Evolutionary conservation across 2,329 filamentous ascomycete species (phyloP), one percentile per base, ranked within the genome.

Genomic region (Aspergillus fumigatus): DNA sequence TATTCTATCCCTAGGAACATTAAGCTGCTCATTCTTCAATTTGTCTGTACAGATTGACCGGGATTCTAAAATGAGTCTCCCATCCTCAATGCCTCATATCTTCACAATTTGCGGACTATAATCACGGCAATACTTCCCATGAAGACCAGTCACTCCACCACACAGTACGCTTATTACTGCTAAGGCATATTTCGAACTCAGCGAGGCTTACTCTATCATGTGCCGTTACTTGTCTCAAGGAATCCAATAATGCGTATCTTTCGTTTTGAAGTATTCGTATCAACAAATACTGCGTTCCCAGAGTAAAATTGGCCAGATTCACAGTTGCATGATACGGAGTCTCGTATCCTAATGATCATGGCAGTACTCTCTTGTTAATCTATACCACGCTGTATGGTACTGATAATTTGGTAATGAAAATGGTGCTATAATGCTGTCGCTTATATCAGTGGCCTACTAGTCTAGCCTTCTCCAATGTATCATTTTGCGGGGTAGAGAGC

Each of bases 81-180:
- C 0, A 4, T 2, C 5, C 7, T n/a, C n/a, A n/a, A n/a, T n/a
- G n/a, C n/a, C n/a, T 8, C 14, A 17, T 17, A 1, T 38, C 2
- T 6, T 38, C 1, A 2, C 32, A 17, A 38, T n/a, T n/a, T n/a
- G n/a, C n/a, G n/a, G n/a, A n/a, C n/a, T 17, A 17, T 38, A 38
- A 17, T 38, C 32, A 38, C 14, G 5, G 32, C 5, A 8, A 7
- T 17, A 17, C 32, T 38, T 38, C 32, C 32, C 32, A 17, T 3
- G 6, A 35, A 35, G 4, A 6, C 32, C 32, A 38, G 32, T 38
- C 32, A 14, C 14, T 17, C 32, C 14, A 38, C 32, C 5, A 6
- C 14, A 38, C 2, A 17, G 17, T 38, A 17, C 3, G 17, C 0
- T 38, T 5, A 17, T 6, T 17, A 17, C 17, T 38, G 32, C 14